Evolutionary conservation across 257 asterid genomes (phyloP).

Genomic region (Leptodermis oblonga): DNA sequence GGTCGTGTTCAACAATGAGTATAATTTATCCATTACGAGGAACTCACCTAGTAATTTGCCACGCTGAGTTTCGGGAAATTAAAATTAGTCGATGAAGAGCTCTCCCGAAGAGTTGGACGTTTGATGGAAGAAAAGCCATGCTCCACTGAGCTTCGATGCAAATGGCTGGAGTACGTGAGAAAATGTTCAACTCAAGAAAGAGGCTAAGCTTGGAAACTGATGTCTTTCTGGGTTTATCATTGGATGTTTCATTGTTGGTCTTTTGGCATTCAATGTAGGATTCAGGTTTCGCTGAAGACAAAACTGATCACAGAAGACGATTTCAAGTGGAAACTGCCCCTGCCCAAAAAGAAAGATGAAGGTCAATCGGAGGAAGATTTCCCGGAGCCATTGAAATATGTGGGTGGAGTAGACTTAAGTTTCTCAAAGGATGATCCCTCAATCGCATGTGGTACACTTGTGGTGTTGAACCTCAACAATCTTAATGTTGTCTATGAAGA

Average conservation of each 20-base stretch:
- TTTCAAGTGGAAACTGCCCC: constrained; percentile 55
- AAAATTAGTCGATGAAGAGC: too few species aligned
- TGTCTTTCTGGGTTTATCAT: neutral
- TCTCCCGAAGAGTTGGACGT: too few species aligned
- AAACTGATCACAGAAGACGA: constrained; percentile 48
- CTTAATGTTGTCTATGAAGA: constrained; percentile 64
- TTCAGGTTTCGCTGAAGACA: constrained; percentile 58
- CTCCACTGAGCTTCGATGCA: neutral
- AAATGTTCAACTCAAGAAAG: too few species aligned
- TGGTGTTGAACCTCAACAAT: constrained; percentile 57
- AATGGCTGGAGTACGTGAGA: constrained; percentile 9
- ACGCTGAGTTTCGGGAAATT: too few species aligned
- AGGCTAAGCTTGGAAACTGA: neutral
- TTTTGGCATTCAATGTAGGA: constrained; percentile 25
- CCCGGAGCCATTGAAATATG: constrained; percentile 40
- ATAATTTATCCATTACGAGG: too few species aligned
- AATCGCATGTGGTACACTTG: constrained; percentile 74
- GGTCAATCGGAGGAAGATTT: constrained; percentile 21
- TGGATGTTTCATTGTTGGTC: neutral
- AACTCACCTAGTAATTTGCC: too few species aligned
- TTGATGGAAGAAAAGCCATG: neutral
- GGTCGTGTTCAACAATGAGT: too few species aligned
- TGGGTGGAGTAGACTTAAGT: constrained; percentile 91
- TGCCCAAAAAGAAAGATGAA: constrained; percentile 15
- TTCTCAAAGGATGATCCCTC: constrained; percentile 68